Evolutionary conservation across 1,284 basidiomycete species (phyloP).

Genomic region (Ceratobasidium theobromae): DNA sequence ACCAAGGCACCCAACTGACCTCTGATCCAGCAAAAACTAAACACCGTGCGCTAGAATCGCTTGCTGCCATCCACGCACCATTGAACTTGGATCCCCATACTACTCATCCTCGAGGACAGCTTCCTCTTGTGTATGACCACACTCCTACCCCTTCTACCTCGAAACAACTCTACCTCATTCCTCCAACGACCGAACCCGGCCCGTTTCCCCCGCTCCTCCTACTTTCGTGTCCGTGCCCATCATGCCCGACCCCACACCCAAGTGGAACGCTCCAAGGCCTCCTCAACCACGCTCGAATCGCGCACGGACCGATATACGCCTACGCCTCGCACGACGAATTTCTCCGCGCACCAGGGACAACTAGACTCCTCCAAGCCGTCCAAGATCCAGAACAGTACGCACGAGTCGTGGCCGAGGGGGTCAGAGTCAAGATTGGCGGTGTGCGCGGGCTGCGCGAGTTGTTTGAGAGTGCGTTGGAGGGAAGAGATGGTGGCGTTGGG

Average conservation of each 20-base stretch:
- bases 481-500: too few species aligned
- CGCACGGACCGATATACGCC: conserved; percentile 17
- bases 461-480: conserved; percentile 12
- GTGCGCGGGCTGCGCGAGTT: conserved; percentile 18
- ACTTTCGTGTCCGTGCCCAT: conserved; percentile 16
- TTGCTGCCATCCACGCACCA: conserved; percentile 16
- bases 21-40: background rate
- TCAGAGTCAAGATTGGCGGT: background rate
- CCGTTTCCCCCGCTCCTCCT: conserved; percentile 21
- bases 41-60: conserved; percentile 10
- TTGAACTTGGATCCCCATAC: conserved; percentile 19
- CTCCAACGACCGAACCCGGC: background rate
- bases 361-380: background rate
- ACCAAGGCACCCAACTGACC: background rate
- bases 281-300: conserved; percentile 27
- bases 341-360: background rate
- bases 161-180: conserved; percentile 23
- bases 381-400: conserved; percentile 19
- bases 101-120: conserved; percentile 8
- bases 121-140: background rate
- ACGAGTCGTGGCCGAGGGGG: background rate
- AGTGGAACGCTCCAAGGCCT: conserved; percentile 28
- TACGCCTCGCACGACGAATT: conserved; percentile 27
- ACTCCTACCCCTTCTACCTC: conserved; percentile 6
- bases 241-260: conserved; percentile 23